phyloP scores from a whole-genome alignment of 1,139 yeast genomes.

The Suhomyces choctaworum region DNA sequence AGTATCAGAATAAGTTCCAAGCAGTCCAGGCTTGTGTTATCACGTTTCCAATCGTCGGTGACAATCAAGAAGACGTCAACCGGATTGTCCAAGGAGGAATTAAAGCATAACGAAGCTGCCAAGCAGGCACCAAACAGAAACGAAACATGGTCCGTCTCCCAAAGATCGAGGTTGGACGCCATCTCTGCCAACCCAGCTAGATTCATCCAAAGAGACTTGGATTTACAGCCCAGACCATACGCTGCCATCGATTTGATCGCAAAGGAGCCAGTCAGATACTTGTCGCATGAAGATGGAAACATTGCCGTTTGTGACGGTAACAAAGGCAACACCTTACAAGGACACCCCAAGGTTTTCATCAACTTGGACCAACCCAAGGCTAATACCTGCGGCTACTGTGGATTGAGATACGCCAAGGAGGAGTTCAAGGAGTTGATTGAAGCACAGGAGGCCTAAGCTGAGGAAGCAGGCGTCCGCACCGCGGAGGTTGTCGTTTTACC shows the following conservation, averaged over 20 bases:
- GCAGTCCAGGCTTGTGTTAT: constrained; percentile 9
- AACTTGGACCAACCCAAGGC: constrained; percentile 76
- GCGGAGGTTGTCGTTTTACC: constrained; percentile 2
- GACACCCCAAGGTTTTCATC: constrained; percentile 84
- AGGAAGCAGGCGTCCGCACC: background rate
- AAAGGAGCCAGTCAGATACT: constrained; percentile 67
- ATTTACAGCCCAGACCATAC: constrained; percentile 72
- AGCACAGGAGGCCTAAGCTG: constrained; percentile 16
- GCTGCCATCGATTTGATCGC: constrained; percentile 86
- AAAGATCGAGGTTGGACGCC: constrained; percentile 61
- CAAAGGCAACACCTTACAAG: constrained; percentile 65
- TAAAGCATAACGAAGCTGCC: constrained; percentile 35
- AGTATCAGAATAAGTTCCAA: constrained; percentile 14
- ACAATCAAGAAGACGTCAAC: constrained; percentile 25
- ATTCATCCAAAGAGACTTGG: constrained; percentile 70
- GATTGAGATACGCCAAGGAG: constrained; percentile 62
- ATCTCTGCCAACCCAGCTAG: constrained; percentile 57
- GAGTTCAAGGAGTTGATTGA: constrained; percentile 44
- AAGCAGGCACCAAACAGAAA: constrained; percentile 77
- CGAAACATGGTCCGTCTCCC: constrained; percentile 70
- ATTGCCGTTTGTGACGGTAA: constrained; percentile 87
- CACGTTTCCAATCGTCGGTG: constrained; percentile 19
- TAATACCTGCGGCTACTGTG: constrained; percentile 79
- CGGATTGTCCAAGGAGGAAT: constrained; percentile 42
- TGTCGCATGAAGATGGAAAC: constrained; percentile 50